Evolutionary conservation across 2,329 filamentous ascomycete species (phyloP).

Genomic region (Ophiostoma sp.): DNA sequence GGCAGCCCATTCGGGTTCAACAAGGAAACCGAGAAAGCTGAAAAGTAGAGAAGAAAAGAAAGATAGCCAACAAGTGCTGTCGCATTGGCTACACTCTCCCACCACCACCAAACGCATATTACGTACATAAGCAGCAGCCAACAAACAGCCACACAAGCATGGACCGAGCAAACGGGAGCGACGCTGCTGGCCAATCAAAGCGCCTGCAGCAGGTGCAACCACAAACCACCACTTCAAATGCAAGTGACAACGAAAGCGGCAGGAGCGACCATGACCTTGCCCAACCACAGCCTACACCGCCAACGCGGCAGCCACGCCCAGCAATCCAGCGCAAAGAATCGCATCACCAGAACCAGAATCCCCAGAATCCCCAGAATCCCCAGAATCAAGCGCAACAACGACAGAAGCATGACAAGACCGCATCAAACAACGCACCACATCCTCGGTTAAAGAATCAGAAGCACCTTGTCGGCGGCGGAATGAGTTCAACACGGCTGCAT

Average conservation of each 20-base stretch:
- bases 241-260: slow-evolving; percentile 14
- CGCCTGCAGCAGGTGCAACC: slow-evolving; percentile 17
- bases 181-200: slow-evolving; percentile 24
- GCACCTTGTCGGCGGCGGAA: slow-evolving; percentile 41
- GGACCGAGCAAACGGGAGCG: slow-evolving; percentile 20
- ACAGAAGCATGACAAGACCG: slow-evolving; percentile 9
- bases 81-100: not conserved
- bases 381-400: slow-evolving; percentile 15
- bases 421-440: slow-evolving; percentile 33
- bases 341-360: slow-evolving; percentile 13
- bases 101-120: not conserved
- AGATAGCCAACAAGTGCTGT: not conserved
- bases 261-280: slow-evolving; percentile 15
- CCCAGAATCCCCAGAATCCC: not conserved
- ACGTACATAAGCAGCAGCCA: slow-evolving; percentile 14
- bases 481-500: slow-evolving; percentile 42
- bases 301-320: slow-evolving; percentile 10
- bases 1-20: not conserved
- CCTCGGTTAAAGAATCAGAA: slow-evolving; percentile 38
- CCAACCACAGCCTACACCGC: slow-evolving; percentile 17
- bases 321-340: slow-evolving; percentile 11
- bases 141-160: not conserved
- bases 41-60: not conserved
- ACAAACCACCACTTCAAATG: slow-evolving; percentile 13
- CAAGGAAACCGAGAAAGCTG: not conserved